phyloP scores from a whole-genome alignment of 2,329 filamentous ascomycete species.

The Penicillium griseofulvum region DNA sequence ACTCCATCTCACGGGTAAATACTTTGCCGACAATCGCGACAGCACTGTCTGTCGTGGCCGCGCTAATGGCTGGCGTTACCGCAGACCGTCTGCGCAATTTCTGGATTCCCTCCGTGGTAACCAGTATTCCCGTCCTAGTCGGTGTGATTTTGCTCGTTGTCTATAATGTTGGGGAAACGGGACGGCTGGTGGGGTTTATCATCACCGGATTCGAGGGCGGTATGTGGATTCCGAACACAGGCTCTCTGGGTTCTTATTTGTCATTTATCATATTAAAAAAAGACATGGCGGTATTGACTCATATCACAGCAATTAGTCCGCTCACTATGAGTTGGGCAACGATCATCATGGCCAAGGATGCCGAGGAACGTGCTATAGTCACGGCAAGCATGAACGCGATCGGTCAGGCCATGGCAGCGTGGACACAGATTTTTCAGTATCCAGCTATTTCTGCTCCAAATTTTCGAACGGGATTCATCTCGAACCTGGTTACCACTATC shows the following conservation, averaged over 20 bases:
- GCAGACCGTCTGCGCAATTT: constrained; percentile 38
- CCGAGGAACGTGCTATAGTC: constrained; percentile 44
- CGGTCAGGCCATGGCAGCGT: constrained; percentile 43
- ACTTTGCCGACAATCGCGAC: constrained; percentile 43
- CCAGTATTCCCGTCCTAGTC: constrained; percentile 36
- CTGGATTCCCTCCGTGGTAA: constrained; percentile 34
- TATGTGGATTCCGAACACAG: constrained; percentile 13
- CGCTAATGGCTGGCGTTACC: constrained; percentile 32
- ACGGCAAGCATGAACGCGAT: constrained; percentile 47
- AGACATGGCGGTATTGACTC: background rate
- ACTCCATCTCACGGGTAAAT: constrained; percentile 44
- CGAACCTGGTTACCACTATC: constrained; percentile 34
- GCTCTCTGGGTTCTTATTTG: background rate
- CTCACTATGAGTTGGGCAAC: constrained; percentile 45
- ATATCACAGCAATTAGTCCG: constrained; percentile 21
- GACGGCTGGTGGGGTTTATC: constrained; percentile 40
- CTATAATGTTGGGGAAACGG: constrained; percentile 41
- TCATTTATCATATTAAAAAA: background rate
- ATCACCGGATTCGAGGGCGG: constrained; percentile 40
- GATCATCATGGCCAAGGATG: constrained; percentile 38
- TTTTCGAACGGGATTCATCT: constrained; percentile 26
- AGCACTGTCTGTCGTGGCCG: constrained; percentile 40
- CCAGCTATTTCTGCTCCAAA: constrained; percentile 38
- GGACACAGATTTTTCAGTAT: constrained; percentile 42
- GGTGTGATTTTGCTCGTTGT: constrained; percentile 35